Conservation (phyloP, 148 eudicot species). For the Amaranthus hypochondriacus region DNA sequence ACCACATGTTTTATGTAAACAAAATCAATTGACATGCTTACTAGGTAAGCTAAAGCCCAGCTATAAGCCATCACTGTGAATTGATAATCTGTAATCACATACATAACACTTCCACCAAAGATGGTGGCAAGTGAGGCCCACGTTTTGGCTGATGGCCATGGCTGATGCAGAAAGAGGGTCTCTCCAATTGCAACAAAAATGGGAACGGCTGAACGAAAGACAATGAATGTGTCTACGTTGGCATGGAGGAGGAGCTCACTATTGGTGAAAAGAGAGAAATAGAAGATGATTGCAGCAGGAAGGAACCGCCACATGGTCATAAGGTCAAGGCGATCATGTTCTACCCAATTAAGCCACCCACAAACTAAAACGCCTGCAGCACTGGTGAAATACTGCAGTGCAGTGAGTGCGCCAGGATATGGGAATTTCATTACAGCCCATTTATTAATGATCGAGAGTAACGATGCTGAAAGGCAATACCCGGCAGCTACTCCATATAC, state of each 20-base stretch:
- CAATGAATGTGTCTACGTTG: constrained; percentile 91
- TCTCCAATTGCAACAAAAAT: constrained; percentile 96
- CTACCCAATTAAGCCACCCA: constrained; percentile 57
- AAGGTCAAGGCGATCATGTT: constrained; percentile 68
- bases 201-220: constrained; percentile 92
- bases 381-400: constrained; percentile 89
- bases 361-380: constrained; percentile 68
- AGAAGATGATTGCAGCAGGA: constrained; percentile 91
- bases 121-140: constrained; percentile 86
- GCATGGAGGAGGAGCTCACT: constrained; percentile 98
- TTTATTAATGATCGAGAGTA: constrained; percentile 87
- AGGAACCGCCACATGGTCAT: constrained; percentile 83
- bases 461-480: constrained; percentile 87
- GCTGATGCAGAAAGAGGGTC: constrained; percentile 75
- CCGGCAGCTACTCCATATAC: constrained; percentile 89
- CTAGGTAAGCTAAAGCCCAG: constrained; percentile 93
- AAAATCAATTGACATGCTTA: constrained; percentile 95
- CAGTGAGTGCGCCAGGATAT: constrained; percentile 90
- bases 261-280: constrained; percentile 91
- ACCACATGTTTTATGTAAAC: constrained; percentile 98
- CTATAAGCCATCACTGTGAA: constrained; percentile 81
- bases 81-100: constrained; percentile 88
- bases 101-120: constrained; percentile 84
- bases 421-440: constrained; percentile 98
- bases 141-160: constrained; percentile 61